Evolutionary conservation across 2,329 filamentous ascomycete species (phyloP).

Genomic region (Colletotrichum somersetense): DNA sequence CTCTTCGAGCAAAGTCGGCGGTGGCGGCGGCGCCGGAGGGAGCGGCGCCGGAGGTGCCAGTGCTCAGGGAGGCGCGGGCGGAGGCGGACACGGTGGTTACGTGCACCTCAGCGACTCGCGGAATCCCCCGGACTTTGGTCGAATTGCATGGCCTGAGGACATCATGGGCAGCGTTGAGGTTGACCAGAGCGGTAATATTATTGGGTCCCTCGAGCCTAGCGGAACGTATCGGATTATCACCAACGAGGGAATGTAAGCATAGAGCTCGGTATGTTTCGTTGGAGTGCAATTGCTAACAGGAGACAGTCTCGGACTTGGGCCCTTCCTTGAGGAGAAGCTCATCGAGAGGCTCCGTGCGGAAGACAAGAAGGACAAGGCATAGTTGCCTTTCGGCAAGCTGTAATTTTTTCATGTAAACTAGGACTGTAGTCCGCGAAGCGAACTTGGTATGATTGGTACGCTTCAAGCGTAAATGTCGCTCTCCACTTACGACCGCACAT

Average conservation of each 20-base stretch:
- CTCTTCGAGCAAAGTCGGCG: slow-evolving; percentile 51
- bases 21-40: slow-evolving; percentile 56
- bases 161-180: slow-evolving; percentile 78
- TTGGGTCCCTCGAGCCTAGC: slow-evolving; percentile 70
- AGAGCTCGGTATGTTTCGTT: background rate
- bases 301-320: slow-evolving; percentile 65
- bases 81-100: slow-evolving; percentile 71
- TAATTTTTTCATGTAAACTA: no score
- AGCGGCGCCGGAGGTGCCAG: slow-evolving; percentile 68
- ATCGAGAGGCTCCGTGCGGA: slow-evolving; percentile 65
- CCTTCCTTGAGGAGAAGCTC: slow-evolving; percentile 67
- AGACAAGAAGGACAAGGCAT: slow-evolving; percentile 54
- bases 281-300: slow-evolving; percentile 43
- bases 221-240: slow-evolving; percentile 75
- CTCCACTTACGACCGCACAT: slow-evolving; percentile 2
- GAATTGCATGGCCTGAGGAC: slow-evolving; percentile 78
- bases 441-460: background rate
- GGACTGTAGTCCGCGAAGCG: background rate
- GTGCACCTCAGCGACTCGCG: slow-evolving; percentile 74
- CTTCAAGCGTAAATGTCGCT: background rate
- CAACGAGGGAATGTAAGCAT: slow-evolving; percentile 75
- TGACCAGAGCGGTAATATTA: slow-evolving; percentile 66
- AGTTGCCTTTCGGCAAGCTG: background rate
- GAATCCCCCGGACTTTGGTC: slow-evolving; percentile 75
- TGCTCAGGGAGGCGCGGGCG: slow-evolving; percentile 72